Evolutionary conservation across 768 basidiomycete species (phyloP).

Genomic region (Amanita rubescens): DNA sequence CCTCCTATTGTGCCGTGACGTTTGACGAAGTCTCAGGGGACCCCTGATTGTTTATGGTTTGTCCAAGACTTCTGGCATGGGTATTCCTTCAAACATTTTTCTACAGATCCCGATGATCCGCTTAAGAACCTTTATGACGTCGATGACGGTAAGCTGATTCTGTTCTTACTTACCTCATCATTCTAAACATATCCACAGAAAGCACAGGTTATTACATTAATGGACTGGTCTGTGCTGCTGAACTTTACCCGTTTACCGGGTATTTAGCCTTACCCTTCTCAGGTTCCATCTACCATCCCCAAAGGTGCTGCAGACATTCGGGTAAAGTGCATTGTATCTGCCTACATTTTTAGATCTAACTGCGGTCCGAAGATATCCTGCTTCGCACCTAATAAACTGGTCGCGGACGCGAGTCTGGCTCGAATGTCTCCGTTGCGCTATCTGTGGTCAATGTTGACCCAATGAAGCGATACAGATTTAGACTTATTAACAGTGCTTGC

Average conservation of each 20-base stretch:
- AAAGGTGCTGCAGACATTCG: neutral
- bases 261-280: neutral
- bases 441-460: constrained; percentile 27
- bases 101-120: constrained; percentile 19
- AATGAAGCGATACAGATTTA: constrained; percentile 29
- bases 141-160: constrained; percentile 30
- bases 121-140: constrained; percentile 23
- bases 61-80: constrained; percentile 18
- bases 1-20: constrained; percentile 14
- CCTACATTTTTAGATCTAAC: neutral
- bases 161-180: constrained; percentile 11
- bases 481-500: constrained; percentile 28
- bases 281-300: constrained; percentile 9
- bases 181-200: constrained; percentile 7
- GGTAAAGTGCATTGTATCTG: neutral
- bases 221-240: constrained; percentile 19
- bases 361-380: neutral
- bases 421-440: constrained; percentile 17
- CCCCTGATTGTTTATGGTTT: constrained; percentile 26
- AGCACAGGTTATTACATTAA: constrained; percentile 18
- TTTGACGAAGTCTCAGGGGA: constrained; percentile 34
- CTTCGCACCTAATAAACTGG: constrained; percentile 29
- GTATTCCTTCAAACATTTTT: too few relatives aligned
- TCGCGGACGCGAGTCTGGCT: constrained; percentile 23
- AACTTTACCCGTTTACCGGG: neutral